phyloP scores from a whole-genome alignment of 768 basidiomycete genomes.

The Suillus fuscotomentosus region DNA sequence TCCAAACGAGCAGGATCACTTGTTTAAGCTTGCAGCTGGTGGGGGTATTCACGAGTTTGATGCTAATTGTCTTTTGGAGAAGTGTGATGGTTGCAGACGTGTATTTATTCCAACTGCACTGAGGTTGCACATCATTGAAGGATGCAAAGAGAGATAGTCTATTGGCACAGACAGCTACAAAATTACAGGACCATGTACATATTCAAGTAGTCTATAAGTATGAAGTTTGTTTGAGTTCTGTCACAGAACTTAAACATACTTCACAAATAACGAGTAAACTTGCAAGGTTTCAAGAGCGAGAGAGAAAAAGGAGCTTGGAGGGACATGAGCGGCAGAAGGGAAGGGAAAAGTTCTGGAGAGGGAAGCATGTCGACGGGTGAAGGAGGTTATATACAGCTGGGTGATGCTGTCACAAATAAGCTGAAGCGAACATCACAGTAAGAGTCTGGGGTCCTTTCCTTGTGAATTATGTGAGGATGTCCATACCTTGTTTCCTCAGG shows the following conservation, averaged over 20 bases:
- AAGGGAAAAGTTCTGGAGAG: not conserved
- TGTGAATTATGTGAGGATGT: not conserved
- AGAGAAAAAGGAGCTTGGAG: not conserved
- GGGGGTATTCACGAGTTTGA: not conserved
- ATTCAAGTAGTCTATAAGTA: too few species aligned
- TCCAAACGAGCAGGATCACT: not conserved
- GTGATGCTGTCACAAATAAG: not conserved
- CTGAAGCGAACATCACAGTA: not conserved
- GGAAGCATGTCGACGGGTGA: not conserved
- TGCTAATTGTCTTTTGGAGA: not conserved
- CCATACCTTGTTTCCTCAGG: not conserved
- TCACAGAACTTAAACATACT: too few species aligned
- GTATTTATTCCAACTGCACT: not conserved
- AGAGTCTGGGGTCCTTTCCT: not conserved
- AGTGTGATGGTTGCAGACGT: not conserved
- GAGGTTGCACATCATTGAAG: not conserved
- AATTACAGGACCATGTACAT: too few species aligned
- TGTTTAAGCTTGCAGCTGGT: not conserved
- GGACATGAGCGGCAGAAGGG: not conserved
- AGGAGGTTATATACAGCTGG: not conserved
- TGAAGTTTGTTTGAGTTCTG: too few species aligned
- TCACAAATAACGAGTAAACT: too few species aligned
- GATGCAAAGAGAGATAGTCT: too few species aligned
- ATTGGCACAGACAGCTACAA: too few species aligned
- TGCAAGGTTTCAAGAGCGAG: too few species aligned